Base-by-base conservation (phyloP, 2,329 filamentous ascomycete genomes). In the Nakataea oryzae region DNA sequence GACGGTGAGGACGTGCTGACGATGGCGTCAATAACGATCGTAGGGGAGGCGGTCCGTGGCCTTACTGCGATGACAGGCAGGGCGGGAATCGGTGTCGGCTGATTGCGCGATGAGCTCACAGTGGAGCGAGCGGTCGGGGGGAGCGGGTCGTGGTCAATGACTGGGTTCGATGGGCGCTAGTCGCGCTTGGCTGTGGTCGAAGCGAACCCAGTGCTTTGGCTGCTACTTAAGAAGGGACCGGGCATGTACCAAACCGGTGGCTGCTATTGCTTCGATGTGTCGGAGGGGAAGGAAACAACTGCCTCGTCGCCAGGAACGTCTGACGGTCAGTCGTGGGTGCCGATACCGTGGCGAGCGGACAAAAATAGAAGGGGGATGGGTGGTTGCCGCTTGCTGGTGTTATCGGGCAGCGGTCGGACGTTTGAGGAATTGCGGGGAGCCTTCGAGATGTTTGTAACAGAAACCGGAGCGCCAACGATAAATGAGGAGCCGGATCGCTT, bases 281-380 rank as follows among this genome's bases (percentile, higher is more conserved):
- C 21, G 41, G 41, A n/a, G 41, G 41, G 41, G 6, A 41, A n/a
- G n/a, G 41, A 50, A 17, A 58, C n/a, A n/a, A n/a, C n/a, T n/a
- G n/a, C n/a, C 64, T 57, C 62, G 62, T 61, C 63, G 64, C 64
- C 47, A 58, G 41, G 54, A 60, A 62, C 64, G 65, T 60, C 63
- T 63, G 63, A 62, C 63, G 67, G 60, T 61, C 62, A 61, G 63
- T 62, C 60, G 59, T 34, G 58, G 26, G 54, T 17, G 47, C 65
- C 28, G 58, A 54, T 58, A 65, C 60, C 65, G 64, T 65, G 58
- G 60, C 59, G 47, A 54, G 55, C 34, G 56, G 58, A 58, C 17
- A 50, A 50, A 50, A n/a, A n/a, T n/a, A n/a, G 41, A 50, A n/a
- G 11, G 4, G 41, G 41, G 11, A 4, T 8, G 41, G 21, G 41